A percentile compares a stretch with the other conserved stretches of the same genome.
Evolutionary conservation across 2,329 filamentous ascomycete species (phyloP).

Genomic region (Neofusicoccum kwambonambiense): DNA sequence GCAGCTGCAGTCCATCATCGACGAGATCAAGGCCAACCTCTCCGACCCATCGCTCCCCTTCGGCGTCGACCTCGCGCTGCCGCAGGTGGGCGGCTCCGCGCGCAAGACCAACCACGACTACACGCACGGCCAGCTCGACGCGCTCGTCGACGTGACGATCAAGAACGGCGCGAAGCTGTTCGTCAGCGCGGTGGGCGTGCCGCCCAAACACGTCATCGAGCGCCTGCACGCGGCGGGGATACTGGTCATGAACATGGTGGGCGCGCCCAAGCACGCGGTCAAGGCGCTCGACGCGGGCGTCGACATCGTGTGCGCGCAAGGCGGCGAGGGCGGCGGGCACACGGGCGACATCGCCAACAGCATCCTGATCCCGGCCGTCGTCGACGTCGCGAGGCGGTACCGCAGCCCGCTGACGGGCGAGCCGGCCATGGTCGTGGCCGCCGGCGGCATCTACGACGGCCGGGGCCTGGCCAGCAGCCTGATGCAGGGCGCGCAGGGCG

Average conservation of each 20-base stretch:
- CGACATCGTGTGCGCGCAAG: conserved; percentile 89
- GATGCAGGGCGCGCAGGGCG: conserved; percentile 84
- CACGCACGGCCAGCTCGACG: conserved; percentile 82
- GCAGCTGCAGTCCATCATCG: conserved; percentile 76
- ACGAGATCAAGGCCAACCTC: conserved; percentile 79
- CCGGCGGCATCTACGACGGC: conserved; percentile 83
- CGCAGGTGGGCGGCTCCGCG: conserved; percentile 79
- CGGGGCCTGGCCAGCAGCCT: conserved; percentile 75
- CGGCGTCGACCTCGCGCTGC: conserved; percentile 86
- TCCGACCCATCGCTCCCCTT: conserved; percentile 70
- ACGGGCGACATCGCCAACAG: conserved; percentile 83
- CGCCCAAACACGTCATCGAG: conserved; percentile 70
- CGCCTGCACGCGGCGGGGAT: conserved; percentile 76
- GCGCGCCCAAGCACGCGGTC: conserved; percentile 83
- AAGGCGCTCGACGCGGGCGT: conserved; percentile 86
- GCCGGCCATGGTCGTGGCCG: conserved; percentile 78
- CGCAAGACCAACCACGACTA: conserved; percentile 96
- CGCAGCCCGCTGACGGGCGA: conserved; percentile 67
- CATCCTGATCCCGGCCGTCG: conserved; percentile 84
- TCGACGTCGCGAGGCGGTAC: conserved; percentile 76
- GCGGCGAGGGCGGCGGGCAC: conserved; percentile 89
- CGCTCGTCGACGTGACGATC: conserved; percentile 83
- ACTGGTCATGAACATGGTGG: conserved; percentile 96
- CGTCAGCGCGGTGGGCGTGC: conserved; percentile 84
- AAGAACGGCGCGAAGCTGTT: conserved; percentile 81